Conservation (phyloP, 2,329 filamentous ascomycete genomes). For the Epichloe baconii region DNA sequence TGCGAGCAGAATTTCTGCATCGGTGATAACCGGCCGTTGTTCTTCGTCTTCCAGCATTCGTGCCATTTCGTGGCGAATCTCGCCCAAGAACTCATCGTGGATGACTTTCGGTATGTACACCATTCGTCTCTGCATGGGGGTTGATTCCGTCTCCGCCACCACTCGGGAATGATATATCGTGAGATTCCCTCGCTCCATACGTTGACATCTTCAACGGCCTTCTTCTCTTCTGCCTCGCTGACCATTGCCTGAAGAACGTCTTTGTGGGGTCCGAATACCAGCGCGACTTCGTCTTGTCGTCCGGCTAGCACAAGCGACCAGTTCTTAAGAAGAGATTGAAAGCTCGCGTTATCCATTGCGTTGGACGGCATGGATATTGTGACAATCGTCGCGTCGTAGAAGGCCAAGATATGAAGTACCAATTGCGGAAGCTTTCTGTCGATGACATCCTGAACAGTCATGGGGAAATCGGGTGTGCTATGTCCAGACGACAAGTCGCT, state of each 20-base stretch:
- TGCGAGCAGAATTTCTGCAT: conserved; percentile 5
- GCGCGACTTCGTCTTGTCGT: neutral
- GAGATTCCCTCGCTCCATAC: neutral
- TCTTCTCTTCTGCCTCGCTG: conserved; percentile 1
- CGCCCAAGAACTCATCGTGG: conserved; percentile 2
- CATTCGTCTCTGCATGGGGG: conserved; percentile 3
- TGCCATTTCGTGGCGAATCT: conserved; percentile 3
- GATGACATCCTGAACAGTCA: conserved; percentile 4
- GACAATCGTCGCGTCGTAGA: conserved; percentile 4
- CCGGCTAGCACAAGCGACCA: conserved; percentile 6
- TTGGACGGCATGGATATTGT: conserved; percentile 4
- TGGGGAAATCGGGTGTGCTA: neutral
- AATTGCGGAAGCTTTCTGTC: conserved; percentile 4
- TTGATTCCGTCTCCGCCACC: conserved; percentile 1
- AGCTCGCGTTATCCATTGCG: conserved; percentile 4
- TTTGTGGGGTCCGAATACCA: neutral
- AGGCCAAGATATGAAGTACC: conserved; percentile 3
- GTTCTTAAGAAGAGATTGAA: conserved; percentile 4
- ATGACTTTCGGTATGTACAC: conserved; percentile 6
- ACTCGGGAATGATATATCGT: neutral
- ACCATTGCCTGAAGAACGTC: conserved; percentile 3
- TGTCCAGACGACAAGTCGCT: neutral
- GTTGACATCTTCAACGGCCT: neutral
- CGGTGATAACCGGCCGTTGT: conserved; percentile 1
- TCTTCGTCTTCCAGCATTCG: neutral